Evolutionary conservation across 306 rosid genomes (phyloP).

Genomic region (Trichosanthes cucumerina): DNA sequence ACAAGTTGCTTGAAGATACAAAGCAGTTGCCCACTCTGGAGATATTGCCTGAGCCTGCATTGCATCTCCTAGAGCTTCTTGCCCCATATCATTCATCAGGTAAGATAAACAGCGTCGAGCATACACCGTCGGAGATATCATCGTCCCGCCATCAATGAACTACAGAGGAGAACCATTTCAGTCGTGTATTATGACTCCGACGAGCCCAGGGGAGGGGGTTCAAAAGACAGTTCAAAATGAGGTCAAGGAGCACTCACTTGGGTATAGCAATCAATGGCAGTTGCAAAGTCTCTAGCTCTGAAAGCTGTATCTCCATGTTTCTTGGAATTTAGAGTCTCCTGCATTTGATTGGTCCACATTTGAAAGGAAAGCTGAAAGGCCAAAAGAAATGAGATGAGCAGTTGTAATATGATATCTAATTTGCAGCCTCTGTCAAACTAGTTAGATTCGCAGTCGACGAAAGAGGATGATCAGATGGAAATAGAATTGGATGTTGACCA

Average conservation of each 20-base stretch:
- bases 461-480: neutral
- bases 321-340: conserved; percentile 80
- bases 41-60: conserved; percentile 92
- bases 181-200: neutral
- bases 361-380: conserved; percentile 89
- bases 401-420: neutral
- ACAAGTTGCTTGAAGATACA: conserved; percentile 88
- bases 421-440: neutral
- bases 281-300: conserved; percentile 60
- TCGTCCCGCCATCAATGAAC: conserved; percentile 94
- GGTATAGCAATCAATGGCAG: conserved; percentile 76
- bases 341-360: conserved; percentile 94
- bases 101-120: conserved; percentile 78
- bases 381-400: conserved; percentile 1
- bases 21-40: conserved; percentile 89
- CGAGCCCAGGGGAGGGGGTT: neutral
- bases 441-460: neutral
- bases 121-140: conserved; percentile 92
- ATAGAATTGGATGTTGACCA: neutral
- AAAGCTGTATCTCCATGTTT: conserved; percentile 91
- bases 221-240: neutral
- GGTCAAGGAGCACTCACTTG: conserved; percentile 41
- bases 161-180: conserved; percentile 7
- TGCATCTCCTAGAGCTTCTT: conserved; percentile 84
- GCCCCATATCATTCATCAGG: conserved; percentile 65